Percentiles rank a stretch among this genome's conserved stretches.
Conservation (phyloP, 2,329 filamentous ascomycete species). For the Drechslera avenae region DNA sequence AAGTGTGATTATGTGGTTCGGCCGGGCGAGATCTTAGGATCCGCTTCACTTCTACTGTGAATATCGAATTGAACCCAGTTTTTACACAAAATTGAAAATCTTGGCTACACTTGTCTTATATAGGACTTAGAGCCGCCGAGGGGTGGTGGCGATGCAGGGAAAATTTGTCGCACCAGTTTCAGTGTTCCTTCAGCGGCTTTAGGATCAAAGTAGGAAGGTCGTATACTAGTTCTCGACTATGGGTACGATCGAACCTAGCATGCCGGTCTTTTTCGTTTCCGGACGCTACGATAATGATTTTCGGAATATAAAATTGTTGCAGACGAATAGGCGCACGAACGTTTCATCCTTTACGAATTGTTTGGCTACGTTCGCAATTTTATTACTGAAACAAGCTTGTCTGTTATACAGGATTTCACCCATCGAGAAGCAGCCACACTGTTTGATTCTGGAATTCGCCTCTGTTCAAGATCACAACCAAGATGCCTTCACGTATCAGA, state of each 20-base stretch:
- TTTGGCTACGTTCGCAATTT: neutral
- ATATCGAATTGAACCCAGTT: neutral
- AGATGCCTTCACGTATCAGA: conserved; percentile 12
- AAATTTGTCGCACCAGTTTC: neutral
- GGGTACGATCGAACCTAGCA: neutral
- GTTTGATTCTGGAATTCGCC: neutral
- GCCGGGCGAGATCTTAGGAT: neutral
- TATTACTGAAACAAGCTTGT: neutral
- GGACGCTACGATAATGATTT: neutral
- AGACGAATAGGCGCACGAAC: neutral
- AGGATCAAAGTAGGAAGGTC: neutral
- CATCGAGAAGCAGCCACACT: neutral
- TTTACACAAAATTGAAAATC: neutral
- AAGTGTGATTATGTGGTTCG: neutral
- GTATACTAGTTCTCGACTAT: neutral
- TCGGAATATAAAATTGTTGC: neutral
- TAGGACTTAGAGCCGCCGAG: neutral
- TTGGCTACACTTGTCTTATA: neutral
- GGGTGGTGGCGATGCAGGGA: neutral
- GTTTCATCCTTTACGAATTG: neutral
- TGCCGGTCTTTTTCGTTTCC: neutral
- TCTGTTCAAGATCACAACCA: neutral
- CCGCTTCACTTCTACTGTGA: neutral
- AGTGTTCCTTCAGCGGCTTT: neutral
- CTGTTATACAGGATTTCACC: neutral